Evolutionary conservation across 2,329 filamentous ascomycete species (phyloP).

Genomic region (Bipolaris gigantea): DNA sequence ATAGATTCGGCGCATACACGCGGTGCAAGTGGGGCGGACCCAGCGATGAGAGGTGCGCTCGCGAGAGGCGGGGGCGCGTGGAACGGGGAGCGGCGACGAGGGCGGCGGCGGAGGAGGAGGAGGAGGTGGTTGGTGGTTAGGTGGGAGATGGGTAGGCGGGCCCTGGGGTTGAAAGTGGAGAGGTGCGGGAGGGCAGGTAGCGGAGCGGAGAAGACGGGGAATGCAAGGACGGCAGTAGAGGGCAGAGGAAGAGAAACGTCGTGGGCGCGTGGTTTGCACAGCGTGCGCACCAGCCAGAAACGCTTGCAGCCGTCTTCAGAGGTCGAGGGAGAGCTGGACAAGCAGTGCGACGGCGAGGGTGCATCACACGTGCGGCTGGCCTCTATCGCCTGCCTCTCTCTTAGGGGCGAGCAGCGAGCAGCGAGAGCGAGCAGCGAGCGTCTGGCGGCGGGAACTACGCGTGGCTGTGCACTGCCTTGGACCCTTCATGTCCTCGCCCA

Average conservation of each 20-base stretch:
- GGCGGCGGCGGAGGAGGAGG: neutral
- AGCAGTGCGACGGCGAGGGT: slow-evolving; percentile 40
- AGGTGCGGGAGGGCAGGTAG: slow-evolving; percentile 8
- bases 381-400: slow-evolving; percentile 12
- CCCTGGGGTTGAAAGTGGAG: slow-evolving; percentile 9
- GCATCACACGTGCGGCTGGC: slow-evolving; percentile 41
- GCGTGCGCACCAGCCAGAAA: slow-evolving; percentile 30
- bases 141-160: neutral
- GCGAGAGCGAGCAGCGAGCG: slow-evolving; percentile 2
- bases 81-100: neutral
- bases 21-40: slow-evolving; percentile 14
- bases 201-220: slow-evolving; percentile 11
- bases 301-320: slow-evolving; percentile 13
- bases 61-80: slow-evolving; percentile 3
- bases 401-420: slow-evolving; percentile 8
- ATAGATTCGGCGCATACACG: slow-evolving; percentile 35
- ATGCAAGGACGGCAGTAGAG: neutral
- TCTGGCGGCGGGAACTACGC: neutral
- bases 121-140: slow-evolving; percentile 13
- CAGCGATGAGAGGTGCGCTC: slow-evolving; percentile 8
- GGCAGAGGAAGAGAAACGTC: neutral
- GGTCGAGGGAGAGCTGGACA: slow-evolving; percentile 21
- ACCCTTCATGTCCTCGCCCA: no score
- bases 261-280: neutral
- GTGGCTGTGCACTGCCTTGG: neutral